phyloP scores from a whole-genome alignment of 495 filamentous ascomycete species.

The Tetracladium marchalianum region DNA sequence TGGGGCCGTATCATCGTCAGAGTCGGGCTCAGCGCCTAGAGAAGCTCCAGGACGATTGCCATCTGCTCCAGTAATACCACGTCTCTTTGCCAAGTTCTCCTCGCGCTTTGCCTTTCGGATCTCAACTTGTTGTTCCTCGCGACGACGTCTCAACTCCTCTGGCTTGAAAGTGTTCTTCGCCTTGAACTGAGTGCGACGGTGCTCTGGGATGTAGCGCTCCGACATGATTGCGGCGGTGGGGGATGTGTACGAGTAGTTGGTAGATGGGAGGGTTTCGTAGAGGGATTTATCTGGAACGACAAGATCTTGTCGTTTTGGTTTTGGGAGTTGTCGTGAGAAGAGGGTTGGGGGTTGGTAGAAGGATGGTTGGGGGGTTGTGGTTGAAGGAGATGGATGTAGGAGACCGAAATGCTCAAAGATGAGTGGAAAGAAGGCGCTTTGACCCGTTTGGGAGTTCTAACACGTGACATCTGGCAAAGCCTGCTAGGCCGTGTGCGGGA shows the following conservation, averaged over 20 bases:
- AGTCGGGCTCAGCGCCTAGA: constrained; percentile 81
- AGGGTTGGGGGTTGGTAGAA: constrained; percentile 21
- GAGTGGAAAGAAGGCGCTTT: no score
- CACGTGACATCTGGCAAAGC: no score
- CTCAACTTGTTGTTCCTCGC: constrained; percentile 98
- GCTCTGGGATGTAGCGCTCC: constrained; percentile 98
- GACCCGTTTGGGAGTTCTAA: no score
- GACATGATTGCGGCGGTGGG: constrained; percentile 59
- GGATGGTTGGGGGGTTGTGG: constrained; percentile 25
- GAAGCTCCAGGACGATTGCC: constrained; percentile 73
- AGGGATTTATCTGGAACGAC: neutral
- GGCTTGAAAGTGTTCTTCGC: constrained; percentile 97
- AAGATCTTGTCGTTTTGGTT: constrained; percentile 8
- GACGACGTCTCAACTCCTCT: constrained; percentile 95
- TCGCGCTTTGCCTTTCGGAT: constrained; percentile 97
- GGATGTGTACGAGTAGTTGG: constrained; percentile 5
- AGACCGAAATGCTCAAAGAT: no score
- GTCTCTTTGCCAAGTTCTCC: constrained; percentile 94
- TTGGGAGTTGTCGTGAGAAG: constrained; percentile 2
- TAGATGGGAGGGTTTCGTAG: neutral
- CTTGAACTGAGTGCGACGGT: constrained; percentile 98
- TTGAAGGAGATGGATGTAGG: constrained; percentile 22
- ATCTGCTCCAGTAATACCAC: constrained; percentile 79
- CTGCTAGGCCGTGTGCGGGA: no score
- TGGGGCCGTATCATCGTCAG: constrained; percentile 90